Conservation (phyloP, 2,329 filamentous ascomycete genomes). For the Fusarium bulbicola region DNA sequence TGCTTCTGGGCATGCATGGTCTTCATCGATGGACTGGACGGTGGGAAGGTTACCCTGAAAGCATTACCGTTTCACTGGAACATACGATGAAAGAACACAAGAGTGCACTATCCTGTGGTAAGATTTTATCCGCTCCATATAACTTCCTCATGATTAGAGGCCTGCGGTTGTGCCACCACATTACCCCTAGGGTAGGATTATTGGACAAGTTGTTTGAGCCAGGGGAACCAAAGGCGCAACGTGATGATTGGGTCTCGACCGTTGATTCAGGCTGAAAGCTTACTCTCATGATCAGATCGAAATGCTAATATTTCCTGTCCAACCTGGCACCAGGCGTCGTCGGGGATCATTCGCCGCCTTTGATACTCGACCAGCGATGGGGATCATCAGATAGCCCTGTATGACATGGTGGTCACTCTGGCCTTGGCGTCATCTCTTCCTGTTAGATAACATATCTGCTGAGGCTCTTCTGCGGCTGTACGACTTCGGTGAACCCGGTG, state of each 20-base stretch:
- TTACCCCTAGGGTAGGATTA: neutral
- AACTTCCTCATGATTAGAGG: neutral
- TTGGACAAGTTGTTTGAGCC: neutral
- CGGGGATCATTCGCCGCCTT: neutral
- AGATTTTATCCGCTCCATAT: neutral
- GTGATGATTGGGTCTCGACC: neutral
- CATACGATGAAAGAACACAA: neutral
- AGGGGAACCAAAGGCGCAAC: neutral
- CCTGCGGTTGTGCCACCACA: neutral
- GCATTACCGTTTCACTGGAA: neutral
- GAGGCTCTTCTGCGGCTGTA: neutral
- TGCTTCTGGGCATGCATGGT: neutral
- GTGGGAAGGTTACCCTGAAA: neutral
- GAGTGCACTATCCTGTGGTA: neutral
- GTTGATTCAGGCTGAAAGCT: neutral
- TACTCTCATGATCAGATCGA: neutral
- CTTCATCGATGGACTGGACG: neutral
- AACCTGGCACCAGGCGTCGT: neutral
- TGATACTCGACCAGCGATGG: neutral
- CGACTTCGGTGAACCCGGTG: neutral
- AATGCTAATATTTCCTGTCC: neutral
- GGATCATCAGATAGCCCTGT: neutral
- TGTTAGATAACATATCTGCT: neutral
- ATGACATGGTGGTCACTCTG: conserved; percentile 13
- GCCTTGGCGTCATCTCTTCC: conserved; percentile 3